Evolutionary conservation across 2,329 filamentous ascomycete species (phyloP).

Genomic region (Sordariomycetes sp.): DNA sequence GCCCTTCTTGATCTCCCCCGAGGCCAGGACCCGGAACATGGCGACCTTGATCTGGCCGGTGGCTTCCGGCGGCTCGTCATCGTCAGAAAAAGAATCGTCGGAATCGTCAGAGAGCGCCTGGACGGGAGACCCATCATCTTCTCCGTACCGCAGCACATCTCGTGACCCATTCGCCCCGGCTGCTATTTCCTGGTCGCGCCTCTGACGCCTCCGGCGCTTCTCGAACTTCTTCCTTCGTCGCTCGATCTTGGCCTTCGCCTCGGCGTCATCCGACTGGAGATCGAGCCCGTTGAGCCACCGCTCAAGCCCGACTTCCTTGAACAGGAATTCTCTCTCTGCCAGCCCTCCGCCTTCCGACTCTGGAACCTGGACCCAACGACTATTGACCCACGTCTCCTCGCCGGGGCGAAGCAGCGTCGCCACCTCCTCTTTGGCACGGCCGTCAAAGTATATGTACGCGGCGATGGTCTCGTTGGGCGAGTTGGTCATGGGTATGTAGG

Average conservation of each 20-base stretch:
- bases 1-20: constrained; percentile 93
- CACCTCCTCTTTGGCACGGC: constrained; percentile 89
- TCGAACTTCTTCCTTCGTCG: constrained; percentile 75
- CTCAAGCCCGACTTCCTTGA: constrained; percentile 92
- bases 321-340: constrained; percentile 92
- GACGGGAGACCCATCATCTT: constrained; percentile 63
- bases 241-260: constrained; percentile 81
- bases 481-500: constrained; percentile 86
- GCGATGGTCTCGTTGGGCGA: constrained; percentile 95
- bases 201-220: constrained; percentile 55
- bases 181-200: constrained; percentile 19
- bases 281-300: constrained; percentile 94
- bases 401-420: constrained; percentile 84
- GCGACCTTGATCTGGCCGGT: constrained; percentile 97
- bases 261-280: constrained; percentile 83
- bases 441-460: constrained; percentile 98
- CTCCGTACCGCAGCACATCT: constrained; percentile 69
- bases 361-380: constrained; percentile 90
- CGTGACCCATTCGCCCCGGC: constrained; percentile 12
- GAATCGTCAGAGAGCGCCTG: constrained; percentile 60
- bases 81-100: constrained; percentile 48
- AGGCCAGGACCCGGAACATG: constrained; percentile 88
- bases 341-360: constrained; percentile 85
- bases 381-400: constrained; percentile 99
- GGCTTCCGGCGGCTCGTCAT: constrained; percentile 86